Percentiles rank a stretch among this genome's conserved stretches.
Conservation (phyloP, 139 green algal species). For the Microglena sp. region DNA sequence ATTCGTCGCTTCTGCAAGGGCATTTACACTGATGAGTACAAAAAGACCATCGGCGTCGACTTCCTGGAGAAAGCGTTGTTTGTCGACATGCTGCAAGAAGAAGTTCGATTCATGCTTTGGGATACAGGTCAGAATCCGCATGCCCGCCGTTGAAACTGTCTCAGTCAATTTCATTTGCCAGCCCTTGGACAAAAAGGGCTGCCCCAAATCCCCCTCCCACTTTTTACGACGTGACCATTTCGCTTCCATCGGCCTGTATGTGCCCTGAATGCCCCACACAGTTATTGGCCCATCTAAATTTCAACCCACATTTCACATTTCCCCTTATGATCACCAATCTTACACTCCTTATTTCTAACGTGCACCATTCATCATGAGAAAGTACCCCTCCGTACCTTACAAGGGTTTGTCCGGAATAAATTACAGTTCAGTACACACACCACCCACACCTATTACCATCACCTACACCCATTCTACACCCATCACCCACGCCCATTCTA, state of each 20-base stretch:
- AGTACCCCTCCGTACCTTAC: too few relatives aligned
- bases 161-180: neutral
- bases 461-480: too few relatives aligned
- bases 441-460: too few relatives aligned
- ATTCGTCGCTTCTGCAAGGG: conserved; percentile 62
- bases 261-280: too few relatives aligned
- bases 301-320: too few relatives aligned
- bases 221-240: neutral
- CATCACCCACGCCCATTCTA: too few relatives aligned
- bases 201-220: neutral
- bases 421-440: too few relatives aligned
- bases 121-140: conserved; percentile 40
- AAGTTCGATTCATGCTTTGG: conserved; percentile 69
- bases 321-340: too few relatives aligned
- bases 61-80: conserved; percentile 67
- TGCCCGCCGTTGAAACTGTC: neutral
- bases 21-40: conserved; percentile 62
- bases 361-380: too few relatives aligned
- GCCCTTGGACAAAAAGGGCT: neutral
- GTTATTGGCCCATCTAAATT: too few relatives aligned
- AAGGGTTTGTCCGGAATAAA: too few relatives aligned
- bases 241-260: neutral
- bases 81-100: conserved; percentile 47
- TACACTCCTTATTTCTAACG: too few relatives aligned
- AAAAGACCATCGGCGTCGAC: conserved; percentile 77